Evolutionary conservation across 2,329 filamentous ascomycete species (phyloP).

Genomic region (Aspergillus melleus): DNA sequence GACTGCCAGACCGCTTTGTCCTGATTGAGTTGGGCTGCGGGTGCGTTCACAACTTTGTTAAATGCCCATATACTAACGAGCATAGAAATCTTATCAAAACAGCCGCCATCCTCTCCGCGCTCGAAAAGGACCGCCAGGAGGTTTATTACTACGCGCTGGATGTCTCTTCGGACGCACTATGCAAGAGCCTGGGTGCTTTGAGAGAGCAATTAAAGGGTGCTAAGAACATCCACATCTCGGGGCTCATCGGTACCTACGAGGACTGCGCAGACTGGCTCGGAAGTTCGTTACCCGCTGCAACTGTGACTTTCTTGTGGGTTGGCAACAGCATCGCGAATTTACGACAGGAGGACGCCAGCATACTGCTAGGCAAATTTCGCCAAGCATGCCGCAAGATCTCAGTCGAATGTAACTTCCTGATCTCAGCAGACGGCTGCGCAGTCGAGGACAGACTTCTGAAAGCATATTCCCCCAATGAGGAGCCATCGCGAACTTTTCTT

Average conservation of each 20-base stretch:
- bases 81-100: not conserved
- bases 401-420: not conserved
- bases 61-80: not conserved
- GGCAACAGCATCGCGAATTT: conserved; percentile 8
- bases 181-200: not conserved
- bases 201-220: not conserved
- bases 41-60: not conserved
- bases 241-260: conserved; percentile 7
- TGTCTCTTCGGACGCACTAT: not conserved
- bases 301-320: conserved; percentile 4
- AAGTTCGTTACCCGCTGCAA: not conserved
- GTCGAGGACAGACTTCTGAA: not conserved
- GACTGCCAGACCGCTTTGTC: not conserved
- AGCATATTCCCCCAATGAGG: not conserved
- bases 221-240: not conserved
- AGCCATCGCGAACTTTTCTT: not conserved
- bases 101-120: not conserved
- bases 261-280: conserved; percentile 6
- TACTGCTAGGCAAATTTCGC: not conserved
- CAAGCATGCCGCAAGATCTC: not conserved
- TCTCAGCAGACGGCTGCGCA: not conserved
- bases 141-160: conserved; percentile 2
- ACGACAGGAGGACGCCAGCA: not conserved
- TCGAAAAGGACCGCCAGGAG: not conserved
- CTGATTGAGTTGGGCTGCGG: not conserved